Percentiles rank a stretch among this genome's conserved stretches.
These are phyloP conservation scores for Speleostelium caveatum DNA, from an alignment of 78 protist genomes.

Conservation along the genomic window DNA sequence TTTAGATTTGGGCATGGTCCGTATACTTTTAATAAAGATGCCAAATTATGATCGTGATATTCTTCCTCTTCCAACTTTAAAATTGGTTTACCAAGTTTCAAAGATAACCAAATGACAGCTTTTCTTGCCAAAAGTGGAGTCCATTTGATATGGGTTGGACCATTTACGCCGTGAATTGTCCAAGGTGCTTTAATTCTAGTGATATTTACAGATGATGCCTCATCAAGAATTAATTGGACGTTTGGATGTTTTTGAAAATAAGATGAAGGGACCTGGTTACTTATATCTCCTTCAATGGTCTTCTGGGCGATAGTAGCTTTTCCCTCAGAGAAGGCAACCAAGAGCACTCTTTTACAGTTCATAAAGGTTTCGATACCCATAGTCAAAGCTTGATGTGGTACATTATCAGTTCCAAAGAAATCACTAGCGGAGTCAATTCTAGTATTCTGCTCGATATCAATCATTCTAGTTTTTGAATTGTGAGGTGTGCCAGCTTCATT, in stretches of 20 bases:
- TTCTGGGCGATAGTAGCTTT: conserved; percentile 46
- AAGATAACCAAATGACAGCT: conserved; percentile 75
- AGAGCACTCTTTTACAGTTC: conserved; percentile 19
- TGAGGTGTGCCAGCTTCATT: conserved; percentile 91
- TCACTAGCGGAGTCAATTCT: conserved; percentile 75
- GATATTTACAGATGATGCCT: conserved; percentile 63
- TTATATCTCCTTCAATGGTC: conserved; percentile 55
- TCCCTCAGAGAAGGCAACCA: conserved; percentile 81
- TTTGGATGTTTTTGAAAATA: conserved; percentile 51
- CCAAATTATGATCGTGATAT: conserved; percentile 34
- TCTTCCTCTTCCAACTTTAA: conserved; percentile 72
- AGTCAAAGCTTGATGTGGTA: conserved; percentile 86
- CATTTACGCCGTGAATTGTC: conserved; percentile 25
- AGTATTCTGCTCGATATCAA: conserved; percentile 67
- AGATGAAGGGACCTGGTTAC: conserved; percentile 26
- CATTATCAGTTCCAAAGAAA: conserved; percentile 81
- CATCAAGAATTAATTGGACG: conserved; percentile 33
- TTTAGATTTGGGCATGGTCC: conserved; percentile 79
- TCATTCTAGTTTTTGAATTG: conserved; percentile 43
- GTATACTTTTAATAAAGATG: conserved; percentile 29
- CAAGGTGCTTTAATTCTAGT: conserved; percentile 71
- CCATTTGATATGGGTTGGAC: conserved; percentile 56
- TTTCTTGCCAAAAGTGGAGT: conserved; percentile 71
- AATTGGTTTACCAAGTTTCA: conserved; percentile 63
- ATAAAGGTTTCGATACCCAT: conserved; percentile 85